Evolutionary conservation across 2,329 filamentous ascomycete species (phyloP), one percentile per base, ranked within the genome.

Genomic region (Apiospora marii): DNA sequence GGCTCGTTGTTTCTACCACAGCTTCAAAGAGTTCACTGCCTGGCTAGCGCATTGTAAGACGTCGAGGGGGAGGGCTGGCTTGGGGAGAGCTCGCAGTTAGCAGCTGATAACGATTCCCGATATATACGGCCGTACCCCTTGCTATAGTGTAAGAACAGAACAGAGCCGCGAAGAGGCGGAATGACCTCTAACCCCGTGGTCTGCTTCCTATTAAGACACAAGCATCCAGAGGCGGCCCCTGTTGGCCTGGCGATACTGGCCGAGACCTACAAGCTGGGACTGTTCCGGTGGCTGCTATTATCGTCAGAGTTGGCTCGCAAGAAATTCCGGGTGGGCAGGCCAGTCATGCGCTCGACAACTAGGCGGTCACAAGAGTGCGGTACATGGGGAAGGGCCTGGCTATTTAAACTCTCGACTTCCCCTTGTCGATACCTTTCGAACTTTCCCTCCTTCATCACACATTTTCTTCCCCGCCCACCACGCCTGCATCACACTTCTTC

Each of bases 131-230:
- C n/a, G 49, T 27, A 51, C 49, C 7, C 49, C 49, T 51, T 51
- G 8, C 49, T 51, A 27, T 51, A 27, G n/a, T 27, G n/a, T 51
- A 51, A 51, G 49, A 24, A 8, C 8, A 51, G 49, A 12, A 51
- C 49, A n/a, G 49, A 51, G 49, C 49, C n/a, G n/a, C 8, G n/a
- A 51, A 51, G 49, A 51, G 49, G 49, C 49, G n/a, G 49, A n/a
- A n/a, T 51, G 24, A 12, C 16, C 49, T 30, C 24, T 30, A 58
- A 30, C 24, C 27, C 53, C 53, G 12, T 58, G 14, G 27, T 22
- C 27, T 58, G 14, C 27, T 58, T 58, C 27, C 16, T 22, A 34
- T 2, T 10, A 34, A 34, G 53, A 34, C 53, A 7, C 27, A 19
- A 58, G 27, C 2, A 58, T 12, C 8, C 7, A 61, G 16, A 37